Base-by-base conservation (phyloP, 2,329 filamentous ascomycete genomes). In the Laburnicola sp. region DNA sequence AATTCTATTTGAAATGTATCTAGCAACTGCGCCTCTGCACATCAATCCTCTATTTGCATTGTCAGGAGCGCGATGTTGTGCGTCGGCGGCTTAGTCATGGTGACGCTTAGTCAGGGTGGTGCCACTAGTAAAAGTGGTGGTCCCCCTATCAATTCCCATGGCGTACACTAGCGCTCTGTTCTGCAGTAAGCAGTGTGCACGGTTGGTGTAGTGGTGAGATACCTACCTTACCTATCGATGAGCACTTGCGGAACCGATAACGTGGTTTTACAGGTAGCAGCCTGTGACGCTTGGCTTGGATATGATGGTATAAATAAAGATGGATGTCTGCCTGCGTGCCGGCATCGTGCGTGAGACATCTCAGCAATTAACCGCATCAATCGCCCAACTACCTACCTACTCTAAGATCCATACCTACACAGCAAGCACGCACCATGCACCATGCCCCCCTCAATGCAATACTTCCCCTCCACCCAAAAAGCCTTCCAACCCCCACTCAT, bases 401-500 rank as follows among this genome's bases (percentile, higher is more conserved):
- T n/a, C n/a, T n/a, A n/a, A n/a, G n/a, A n/a, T n/a, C n/a, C n/a
- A n/a, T n/a, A n/a, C n/a, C n/a, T n/a, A n/a, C n/a, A n/a, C n/a
- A n/a, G n/a, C n/a, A n/a, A n/a, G n/a, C 40, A 4, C 10, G 31
- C 39, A 63, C 59, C 30, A 65, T 63, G 60, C 42, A 64, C 56
- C 31, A 66, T 65, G 62, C 58, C 63, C 35, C 49, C 62, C 31
- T 63, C 68, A 32, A 78, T 83, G 68, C 76, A 74, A 45, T 79
- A 86, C 72, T 82, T 78, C 68, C 64, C 78, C 44, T 77, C 84
- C 63, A 83, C 83, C 0, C 83, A 86, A 66, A 78, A 75, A 25
- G 76, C 73, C 34, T 86, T 82, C 73, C 82, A 86, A 62, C 84
- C 84, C 3, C 85, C 84, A 4, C 78, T 86, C 41, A 84, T 88